A percentile compares a stretch with the other conserved stretches of the same genome.
Evolutionary conservation across 2,329 filamentous ascomycete genomes (phyloP).

Genomic region (Samsoniella hepiali): DNA sequence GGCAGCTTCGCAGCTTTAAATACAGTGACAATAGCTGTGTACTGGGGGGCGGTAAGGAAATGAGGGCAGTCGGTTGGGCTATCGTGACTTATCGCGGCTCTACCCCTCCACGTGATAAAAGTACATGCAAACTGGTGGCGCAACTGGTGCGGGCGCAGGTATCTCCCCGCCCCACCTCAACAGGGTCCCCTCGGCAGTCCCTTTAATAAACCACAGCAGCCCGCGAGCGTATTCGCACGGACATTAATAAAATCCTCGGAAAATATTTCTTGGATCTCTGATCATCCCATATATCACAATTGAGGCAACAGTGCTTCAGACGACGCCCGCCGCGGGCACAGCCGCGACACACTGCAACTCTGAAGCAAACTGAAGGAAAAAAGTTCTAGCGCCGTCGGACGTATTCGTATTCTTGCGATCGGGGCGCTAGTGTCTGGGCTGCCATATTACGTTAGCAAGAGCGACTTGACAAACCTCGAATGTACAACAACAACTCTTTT

Average conservation of each 20-base stretch:
- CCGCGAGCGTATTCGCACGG: not conserved
- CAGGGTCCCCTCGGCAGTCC: slow-evolving; percentile 4
- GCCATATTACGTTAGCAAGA: not conserved
- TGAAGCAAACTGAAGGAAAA: not conserved
- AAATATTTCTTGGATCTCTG: not conserved
- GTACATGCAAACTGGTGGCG: slow-evolving; percentile 2
- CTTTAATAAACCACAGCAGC: not conserved
- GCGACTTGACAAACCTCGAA: not conserved
- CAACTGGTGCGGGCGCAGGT: not conserved
- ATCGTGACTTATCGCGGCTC: slow-evolving; percentile 8
- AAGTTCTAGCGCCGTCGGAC: not conserved
- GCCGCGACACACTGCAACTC: not conserved
- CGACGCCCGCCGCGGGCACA: not conserved
- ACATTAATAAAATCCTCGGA: not conserved
- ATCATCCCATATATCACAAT: not conserved
- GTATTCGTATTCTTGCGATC: slow-evolving; percentile 1
- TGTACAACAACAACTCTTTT: not conserved
- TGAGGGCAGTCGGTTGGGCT: slow-evolving; percentile 2
- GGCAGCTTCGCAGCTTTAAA: slow-evolving; percentile 2
- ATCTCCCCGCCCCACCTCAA: not conserved
- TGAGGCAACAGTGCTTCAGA: not conserved
- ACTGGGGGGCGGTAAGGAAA: slow-evolving; percentile 16
- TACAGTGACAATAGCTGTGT: not conserved
- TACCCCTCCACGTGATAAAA: slow-evolving; percentile 14
- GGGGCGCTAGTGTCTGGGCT: not conserved